Percentiles rank a stretch among this genome's conserved stretches.
phyloP scores from a whole-genome alignment of 495 filamentous ascomycete species.

The Haplographium delicatum region DNA sequence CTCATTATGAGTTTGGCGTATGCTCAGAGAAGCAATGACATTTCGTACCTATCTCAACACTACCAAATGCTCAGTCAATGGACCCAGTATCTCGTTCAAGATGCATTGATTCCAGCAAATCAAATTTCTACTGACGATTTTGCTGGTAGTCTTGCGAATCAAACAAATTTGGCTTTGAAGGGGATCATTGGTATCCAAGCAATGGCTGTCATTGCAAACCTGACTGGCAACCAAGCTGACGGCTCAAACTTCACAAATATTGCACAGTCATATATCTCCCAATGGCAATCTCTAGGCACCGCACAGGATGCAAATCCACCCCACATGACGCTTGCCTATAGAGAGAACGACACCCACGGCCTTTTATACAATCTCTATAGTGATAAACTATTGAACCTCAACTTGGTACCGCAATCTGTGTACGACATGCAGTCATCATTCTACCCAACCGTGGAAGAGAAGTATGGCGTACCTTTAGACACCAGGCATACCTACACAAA shows the following conservation, averaged over 20 bases:
- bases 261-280: constrained; percentile 64
- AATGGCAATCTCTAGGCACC: constrained; percentile 72
- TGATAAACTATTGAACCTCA: constrained; percentile 68
- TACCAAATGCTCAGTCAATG: constrained; percentile 79
- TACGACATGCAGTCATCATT: constrained; percentile 77
- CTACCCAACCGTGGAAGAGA: constrained; percentile 68
- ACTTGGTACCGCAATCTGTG: constrained; percentile 61
- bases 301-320: constrained; percentile 57
- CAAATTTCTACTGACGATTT: constrained; percentile 96
- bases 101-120: constrained; percentile 71
- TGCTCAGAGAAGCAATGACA: constrained; percentile 40
- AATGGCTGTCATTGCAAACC: constrained; percentile 71
- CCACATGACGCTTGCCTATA: constrained; percentile 68
- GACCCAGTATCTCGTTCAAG: constrained; percentile 80
- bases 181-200: constrained; percentile 90
- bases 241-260: constrained; percentile 58
- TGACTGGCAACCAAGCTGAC: constrained; percentile 57
- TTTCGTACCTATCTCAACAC: constrained; percentile 41
- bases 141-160: constrained; percentile 78
- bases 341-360: constrained; percentile 44
- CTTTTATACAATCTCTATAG: constrained; percentile 87
- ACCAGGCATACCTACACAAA: constrained; percentile 82
- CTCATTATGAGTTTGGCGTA: constrained; percentile 81
- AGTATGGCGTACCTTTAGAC: constrained; percentile 81
- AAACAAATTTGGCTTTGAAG: constrained; percentile 91